Evolutionary conservation across 2,329 filamentous ascomycete genomes (phyloP), one percentile per base, ranked within the genome.

Genomic region (Arthrobotrys pseudoclavata): DNA sequence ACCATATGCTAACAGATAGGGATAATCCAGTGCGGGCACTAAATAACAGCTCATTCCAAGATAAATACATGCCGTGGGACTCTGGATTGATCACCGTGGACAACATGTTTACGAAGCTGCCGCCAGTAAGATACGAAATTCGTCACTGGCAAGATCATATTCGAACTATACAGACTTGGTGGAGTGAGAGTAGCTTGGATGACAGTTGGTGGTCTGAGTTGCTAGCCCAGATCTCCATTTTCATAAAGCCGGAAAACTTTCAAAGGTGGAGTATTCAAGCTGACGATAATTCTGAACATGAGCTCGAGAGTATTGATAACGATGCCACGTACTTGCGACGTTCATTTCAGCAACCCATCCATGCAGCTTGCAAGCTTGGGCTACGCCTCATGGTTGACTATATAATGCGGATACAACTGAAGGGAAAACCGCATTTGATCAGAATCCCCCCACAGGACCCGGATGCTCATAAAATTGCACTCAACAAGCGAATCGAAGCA

Each of bases 201-300:
- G 74, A 77, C 15, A 55, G 31, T 7, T 77, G 74, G 74, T 77
- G 74, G 74, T 20, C 67, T 2, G 67, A 77, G 6, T 53, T 77
- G 22, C 26, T 77, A 6, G 63, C 53, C 0, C 31, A 77, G n/a
- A 31, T 77, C 3, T 53, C 61, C 3, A 77, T 77, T 4, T 77
- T 77, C 18, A 67, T 37, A 1, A 15, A 53, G 5, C 67, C 67
- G 6, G 67, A 77, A 50, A 77, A 77, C 40, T 77, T 60, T 61
- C 61, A 71, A 5, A 50, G 60, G 15, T 77, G 74, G 74, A 60
- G 47, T 20, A 5, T 7, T 20, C n/a, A 45, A 12, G 4, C 10
- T 20, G 6, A 1, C 2, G n/a, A 18, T 18, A 18, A n/a, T 5
- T 12, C 15, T 18, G 42, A 45, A 12, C 10, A 45, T 20, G 1